Conservation (phyloP, 345 rosid species). For the Jatropha curcas region DNA sequence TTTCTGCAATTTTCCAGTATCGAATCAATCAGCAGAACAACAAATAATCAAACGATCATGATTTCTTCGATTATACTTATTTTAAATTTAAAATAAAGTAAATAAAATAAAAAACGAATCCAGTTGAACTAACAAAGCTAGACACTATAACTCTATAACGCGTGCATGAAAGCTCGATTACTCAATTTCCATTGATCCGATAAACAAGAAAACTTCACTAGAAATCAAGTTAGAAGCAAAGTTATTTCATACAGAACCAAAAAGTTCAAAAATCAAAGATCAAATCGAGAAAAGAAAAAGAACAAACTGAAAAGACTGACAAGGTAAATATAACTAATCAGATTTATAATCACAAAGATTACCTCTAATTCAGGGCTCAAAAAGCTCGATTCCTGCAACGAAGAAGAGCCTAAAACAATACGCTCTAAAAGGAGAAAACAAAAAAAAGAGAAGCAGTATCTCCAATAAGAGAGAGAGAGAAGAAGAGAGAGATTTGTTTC, state of each 20-base stretch:
- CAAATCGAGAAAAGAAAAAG: too few species aligned
- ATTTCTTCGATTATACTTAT: background rate
- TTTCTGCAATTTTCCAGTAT: conserved; percentile 12
- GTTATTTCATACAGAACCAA: background rate
- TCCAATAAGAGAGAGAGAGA: background rate
- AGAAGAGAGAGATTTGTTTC: conserved; percentile 11
- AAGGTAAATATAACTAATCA: conserved; percentile 3
- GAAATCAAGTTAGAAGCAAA: background rate
- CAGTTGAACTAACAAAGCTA: background rate
- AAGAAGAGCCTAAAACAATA: background rate
- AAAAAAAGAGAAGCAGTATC: background rate
- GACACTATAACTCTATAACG: background rate
- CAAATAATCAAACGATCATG: conserved; percentile 15
- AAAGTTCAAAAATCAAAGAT: background rate
- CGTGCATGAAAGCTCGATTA: background rate
- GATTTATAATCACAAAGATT: conserved; percentile 16
- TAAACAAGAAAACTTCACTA: background rate
- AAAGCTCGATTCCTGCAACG: background rate
- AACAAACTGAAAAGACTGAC: background rate
- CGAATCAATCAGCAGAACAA: conserved; percentile 1
- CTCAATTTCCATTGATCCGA: background rate
- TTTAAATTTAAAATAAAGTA: background rate
- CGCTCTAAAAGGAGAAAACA: background rate
- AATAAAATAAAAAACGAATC: background rate
- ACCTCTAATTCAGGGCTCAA: conserved; percentile 35